Base-by-base conservation (phyloP, 2,329 filamentous ascomycete genomes). In the Fusarium anthophilum region DNA sequence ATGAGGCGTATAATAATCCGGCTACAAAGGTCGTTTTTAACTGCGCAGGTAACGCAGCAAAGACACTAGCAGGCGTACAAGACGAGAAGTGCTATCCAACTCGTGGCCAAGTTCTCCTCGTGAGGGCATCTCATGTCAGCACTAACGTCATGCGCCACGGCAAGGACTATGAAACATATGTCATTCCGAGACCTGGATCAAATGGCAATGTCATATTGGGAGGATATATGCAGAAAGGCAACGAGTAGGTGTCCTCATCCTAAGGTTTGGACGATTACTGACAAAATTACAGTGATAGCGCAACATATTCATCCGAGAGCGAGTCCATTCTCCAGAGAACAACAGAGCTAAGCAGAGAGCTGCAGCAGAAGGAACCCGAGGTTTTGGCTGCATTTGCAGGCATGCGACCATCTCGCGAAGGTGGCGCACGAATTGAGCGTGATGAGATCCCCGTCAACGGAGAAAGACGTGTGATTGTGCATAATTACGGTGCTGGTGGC, bases 191-290 rank as follows among this genome's bases (percentile, higher is more conserved):
- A 11, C 62, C 62, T 28, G 57, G 57, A 5, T 65, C 62, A 3
- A 65, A 65, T 35, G 62, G 57, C 1, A 65, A 65, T n/a, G 62
- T 63, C 4, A 37, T 65, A 3, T 26, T 65, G 20, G 62, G 62
- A 39, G 62, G 62, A 6, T 65, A 63, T 1, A 65, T 65, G 62
- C 62, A 65, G 5, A 63, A 65, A 18, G 39, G 57, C 7, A 43
- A 45, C 2, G 26, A 41, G 62, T 65, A 44, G 24, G 20, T 39
- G 20, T 39, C 20, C 11, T 20, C 3, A 13, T 39, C 38, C 12
- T 13, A 12, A 2, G 7, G 20, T 13, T 8, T 39, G 11, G 5
- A 13, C 20, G 20, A 22, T 22, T 39, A 39, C 38, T 39, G 20
- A 44, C 6, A 9, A 4, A 2, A 6, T 2, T 6, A 10, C 6